These are phyloP conservation scores for Remersonia thermophila DNA, from an alignment of 2,329 filamentous ascomycete genomes.

Conservation along the genomic window DNA sequence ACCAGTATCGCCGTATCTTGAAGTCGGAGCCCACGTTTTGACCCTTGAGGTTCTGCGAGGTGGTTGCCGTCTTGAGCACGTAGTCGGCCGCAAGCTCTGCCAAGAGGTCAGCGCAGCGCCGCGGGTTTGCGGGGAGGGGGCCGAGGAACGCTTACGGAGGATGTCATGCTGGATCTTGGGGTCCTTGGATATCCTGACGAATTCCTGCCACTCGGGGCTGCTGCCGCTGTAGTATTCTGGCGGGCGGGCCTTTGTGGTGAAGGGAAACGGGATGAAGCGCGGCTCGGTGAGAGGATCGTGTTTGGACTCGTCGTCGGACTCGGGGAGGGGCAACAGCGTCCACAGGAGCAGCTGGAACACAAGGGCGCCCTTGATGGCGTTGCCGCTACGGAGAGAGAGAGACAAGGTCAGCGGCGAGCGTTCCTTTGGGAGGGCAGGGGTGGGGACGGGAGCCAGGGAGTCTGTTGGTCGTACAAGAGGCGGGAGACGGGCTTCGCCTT, in stretches of 20 bases:
- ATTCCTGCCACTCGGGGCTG: conserved; percentile 53
- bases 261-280: conserved; percentile 49
- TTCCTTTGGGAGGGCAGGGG: no score
- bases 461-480: conserved; percentile 3
- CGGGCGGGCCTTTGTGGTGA: conserved; percentile 38
- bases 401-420: no score
- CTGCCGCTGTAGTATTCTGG: conserved; percentile 39
- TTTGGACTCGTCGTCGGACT: conserved; percentile 11
- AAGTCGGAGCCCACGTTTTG: conserved; percentile 35
- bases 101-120: conserved; percentile 11
- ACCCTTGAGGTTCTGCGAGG: conserved; percentile 26
- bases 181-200: conserved; percentile 46
- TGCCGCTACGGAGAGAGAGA: neutral
- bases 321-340: conserved; percentile 14
- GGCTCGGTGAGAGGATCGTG: no score
- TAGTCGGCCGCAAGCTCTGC: conserved; percentile 33
- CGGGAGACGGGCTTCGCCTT: conserved; percentile 1
- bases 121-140: no score
- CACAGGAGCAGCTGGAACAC: conserved; percentile 26
- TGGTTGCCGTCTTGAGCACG: conserved; percentile 27
- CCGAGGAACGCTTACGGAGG: conserved; percentile 28
- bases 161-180: conserved; percentile 34
- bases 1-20: conserved; percentile 41
- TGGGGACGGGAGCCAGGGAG: neutral
- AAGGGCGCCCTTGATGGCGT: conserved; percentile 20